Evolutionary conservation across 1,139 yeast genomes (phyloP).

Genomic region (Geotrichum bryndzae): DNA sequence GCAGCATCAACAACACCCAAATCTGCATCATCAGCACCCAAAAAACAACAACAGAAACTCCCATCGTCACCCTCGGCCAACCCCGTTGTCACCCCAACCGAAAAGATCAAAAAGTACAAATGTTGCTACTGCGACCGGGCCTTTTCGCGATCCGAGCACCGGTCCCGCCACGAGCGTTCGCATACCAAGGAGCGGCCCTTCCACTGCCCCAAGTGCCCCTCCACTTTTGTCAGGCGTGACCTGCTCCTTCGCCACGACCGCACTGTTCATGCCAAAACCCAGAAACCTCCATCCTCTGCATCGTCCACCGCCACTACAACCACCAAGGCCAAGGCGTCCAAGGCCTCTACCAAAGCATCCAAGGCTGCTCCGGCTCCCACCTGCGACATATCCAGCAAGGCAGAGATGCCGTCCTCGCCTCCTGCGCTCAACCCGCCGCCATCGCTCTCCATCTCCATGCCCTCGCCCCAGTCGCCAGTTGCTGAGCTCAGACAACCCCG

Average conservation of each 20-base stretch:
- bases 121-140: constrained; percentile 80
- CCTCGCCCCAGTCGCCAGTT: constrained; percentile 2
- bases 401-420: not conserved
- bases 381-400: not conserved
- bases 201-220: constrained; percentile 63
- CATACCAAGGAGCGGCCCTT: constrained; percentile 63
- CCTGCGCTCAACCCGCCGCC: not conserved
- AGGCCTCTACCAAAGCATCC: not conserved
- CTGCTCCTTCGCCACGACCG: constrained; percentile 69
- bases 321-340: not conserved
- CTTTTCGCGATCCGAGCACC: constrained; percentile 75
- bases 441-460: not conserved
- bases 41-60: not conserved
- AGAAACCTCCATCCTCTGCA: not conserved
- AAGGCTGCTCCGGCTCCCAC: not conserved
- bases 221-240: constrained; percentile 72
- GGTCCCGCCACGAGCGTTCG: constrained; percentile 47
- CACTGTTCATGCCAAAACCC: constrained; percentile 55
- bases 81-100: not conserved
- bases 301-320: not conserved
- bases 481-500: not conserved
- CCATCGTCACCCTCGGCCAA: not conserved
- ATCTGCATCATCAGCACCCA: not conserved
- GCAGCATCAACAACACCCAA: not conserved
- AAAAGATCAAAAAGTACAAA: constrained; percentile 40